Evolutionary conservation across 805 yeast genomes (phyloP).

Genomic region (Komagataella pastoris): DNA sequence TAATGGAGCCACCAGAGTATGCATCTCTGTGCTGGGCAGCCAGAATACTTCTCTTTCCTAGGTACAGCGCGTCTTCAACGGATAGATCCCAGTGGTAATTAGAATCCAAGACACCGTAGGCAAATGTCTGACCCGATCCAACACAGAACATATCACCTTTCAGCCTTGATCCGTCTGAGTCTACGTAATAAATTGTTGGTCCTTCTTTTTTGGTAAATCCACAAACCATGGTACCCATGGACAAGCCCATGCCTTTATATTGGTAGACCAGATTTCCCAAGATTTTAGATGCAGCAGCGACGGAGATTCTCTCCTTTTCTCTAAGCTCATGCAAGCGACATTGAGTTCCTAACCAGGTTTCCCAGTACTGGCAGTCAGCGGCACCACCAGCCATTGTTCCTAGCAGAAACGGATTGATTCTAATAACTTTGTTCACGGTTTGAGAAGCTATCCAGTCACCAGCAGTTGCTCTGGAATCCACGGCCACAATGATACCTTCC

Average conservation of each 20-base stretch:
- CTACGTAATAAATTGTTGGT: constrained; percentile 91
- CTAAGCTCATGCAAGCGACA: constrained; percentile 90
- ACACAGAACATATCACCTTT: constrained; percentile 94
- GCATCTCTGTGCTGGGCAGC: constrained; percentile 99
- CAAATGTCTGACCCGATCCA: constrained; percentile 98
- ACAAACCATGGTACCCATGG: constrained; percentile 99
- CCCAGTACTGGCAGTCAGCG: constrained; percentile 99
- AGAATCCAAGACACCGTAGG: constrained; percentile 94
- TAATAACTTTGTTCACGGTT: constrained; percentile 93
- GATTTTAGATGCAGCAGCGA: constrained; percentile 94
- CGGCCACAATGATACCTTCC: constrained; percentile 93
- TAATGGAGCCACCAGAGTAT: constrained; percentile 92
- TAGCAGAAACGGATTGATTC: constrained; percentile 85
- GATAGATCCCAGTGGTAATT: constrained; percentile 85
- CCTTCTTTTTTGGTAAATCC: constrained; percentile 94
- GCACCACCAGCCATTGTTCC: constrained; percentile 99
- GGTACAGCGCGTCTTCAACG: constrained; percentile 85
- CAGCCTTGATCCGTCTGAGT: constrained; percentile 91
- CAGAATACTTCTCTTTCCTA: constrained; percentile 89
- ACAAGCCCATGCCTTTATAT: constrained; percentile 96
- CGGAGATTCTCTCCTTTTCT: constrained; percentile 89
- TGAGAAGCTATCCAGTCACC: constrained; percentile 98
- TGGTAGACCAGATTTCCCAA: constrained; percentile 80
- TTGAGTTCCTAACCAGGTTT: constrained; percentile 96
- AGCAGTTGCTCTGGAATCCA: constrained; percentile 95